Percentiles rank a stretch among this genome's conserved stretches.
These are phyloP conservation scores for Trifolium pratense DNA, from an alignment of 306 rosid genomes.

Conservation along the genomic window DNA sequence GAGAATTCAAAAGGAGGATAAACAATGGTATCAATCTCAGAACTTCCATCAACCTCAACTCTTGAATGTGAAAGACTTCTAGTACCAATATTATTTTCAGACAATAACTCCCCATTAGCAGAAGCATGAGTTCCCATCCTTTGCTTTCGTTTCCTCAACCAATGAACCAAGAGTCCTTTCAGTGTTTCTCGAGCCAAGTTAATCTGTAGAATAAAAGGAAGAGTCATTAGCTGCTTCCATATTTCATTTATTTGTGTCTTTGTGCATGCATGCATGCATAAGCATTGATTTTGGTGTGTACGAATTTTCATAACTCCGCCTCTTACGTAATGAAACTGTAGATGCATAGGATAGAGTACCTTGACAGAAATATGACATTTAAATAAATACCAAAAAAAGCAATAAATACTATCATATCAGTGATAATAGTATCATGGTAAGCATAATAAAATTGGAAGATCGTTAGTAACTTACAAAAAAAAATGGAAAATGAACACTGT, in stretches of 20 bases:
- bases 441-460: slow-evolving; percentile 29
- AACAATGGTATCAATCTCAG: slow-evolving; percentile 81
- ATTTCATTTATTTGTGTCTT: slow-evolving; percentile 1
- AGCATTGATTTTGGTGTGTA: slow-evolving; percentile 25
- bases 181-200: slow-evolving; percentile 96
- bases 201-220: slow-evolving; percentile 59
- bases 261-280: slow-evolving; percentile 1
- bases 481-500: neutral
- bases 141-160: slow-evolving; percentile 85
- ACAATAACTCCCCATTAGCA: slow-evolving; percentile 80
- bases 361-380: slow-evolving; percentile 14
- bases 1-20: slow-evolving; percentile 97
- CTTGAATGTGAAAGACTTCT: slow-evolving; percentile 82
- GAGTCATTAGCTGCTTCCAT: slow-evolving; percentile 14
- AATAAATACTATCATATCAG: slow-evolving; percentile 5
- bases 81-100: slow-evolving; percentile 72
- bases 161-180: slow-evolving; percentile 92
- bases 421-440: slow-evolving; percentile 15
- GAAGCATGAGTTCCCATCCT: slow-evolving; percentile 70
- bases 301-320: slow-evolving; percentile 12
- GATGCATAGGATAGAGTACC: slow-evolving; percentile 9
- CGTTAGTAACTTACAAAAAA: neutral
- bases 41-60: slow-evolving; percentile 73
- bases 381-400: no score
- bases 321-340: slow-evolving; percentile 13